These are phyloP conservation scores for Pseudotsuga menziesii DNA, from an alignment of 75 land plant genomes.

Conservation along the genomic window DNA sequence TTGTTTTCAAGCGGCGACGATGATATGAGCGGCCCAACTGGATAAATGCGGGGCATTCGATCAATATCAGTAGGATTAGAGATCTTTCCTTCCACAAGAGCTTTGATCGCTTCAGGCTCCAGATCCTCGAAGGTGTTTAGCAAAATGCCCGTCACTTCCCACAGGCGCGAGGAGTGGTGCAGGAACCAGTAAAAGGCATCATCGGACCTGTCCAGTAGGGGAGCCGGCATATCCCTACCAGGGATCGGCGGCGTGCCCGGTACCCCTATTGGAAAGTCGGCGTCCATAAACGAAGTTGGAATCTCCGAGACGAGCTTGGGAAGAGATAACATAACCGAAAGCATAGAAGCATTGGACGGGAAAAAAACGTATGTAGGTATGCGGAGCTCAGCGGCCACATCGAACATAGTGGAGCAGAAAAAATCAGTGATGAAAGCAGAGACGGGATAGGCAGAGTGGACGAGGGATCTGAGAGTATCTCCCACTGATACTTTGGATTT, in stretches of 20 bases:
- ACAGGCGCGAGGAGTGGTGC: conserved; percentile 1
- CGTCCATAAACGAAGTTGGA: conserved; percentile 24
- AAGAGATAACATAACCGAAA: conserved; percentile 27
- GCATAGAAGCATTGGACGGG: conserved; percentile 19
- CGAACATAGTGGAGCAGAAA: conserved; percentile 35
- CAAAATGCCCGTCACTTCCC: conserved; percentile 28
- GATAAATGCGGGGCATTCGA: background rate
- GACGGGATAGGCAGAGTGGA: background rate
- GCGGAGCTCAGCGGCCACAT: conserved; percentile 30
- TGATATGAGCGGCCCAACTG: background rate
- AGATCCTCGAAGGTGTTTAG: conserved; percentile 34
- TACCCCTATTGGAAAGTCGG: background rate
- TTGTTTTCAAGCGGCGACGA: background rate
- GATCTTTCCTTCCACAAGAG: background rate
- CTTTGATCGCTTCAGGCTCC: conserved; percentile 19
- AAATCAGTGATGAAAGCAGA: conserved; percentile 35
- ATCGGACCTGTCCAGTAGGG: conserved; percentile 16
- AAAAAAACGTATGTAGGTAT: conserved; percentile 33
- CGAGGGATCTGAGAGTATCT: background rate
- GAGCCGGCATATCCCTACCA: conserved; percentile 22
- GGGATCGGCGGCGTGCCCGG: conserved; percentile 36
- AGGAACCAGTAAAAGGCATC: conserved; percentile 11
- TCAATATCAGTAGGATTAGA: background rate
- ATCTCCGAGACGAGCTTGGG: conserved; percentile 19
- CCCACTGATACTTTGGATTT: conserved; percentile 20